Base-by-base conservation (phyloP, 2,329 filamentous ascomycete genomes). In the Fusarium pseudoanthophilum region DNA sequence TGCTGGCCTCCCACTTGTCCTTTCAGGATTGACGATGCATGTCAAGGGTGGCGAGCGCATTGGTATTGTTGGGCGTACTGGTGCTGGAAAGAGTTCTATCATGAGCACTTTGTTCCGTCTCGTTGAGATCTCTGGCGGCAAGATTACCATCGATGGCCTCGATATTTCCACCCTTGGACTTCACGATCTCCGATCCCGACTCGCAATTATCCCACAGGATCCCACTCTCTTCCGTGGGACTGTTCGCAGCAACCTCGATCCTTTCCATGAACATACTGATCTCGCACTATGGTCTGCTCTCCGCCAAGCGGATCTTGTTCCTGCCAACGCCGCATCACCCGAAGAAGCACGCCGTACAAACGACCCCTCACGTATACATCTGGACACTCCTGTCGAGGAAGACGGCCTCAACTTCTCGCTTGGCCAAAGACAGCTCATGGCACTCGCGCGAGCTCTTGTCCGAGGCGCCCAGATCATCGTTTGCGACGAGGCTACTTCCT, bases 361-460 rank as follows among this genome's bases (percentile, higher is more conserved):
- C 1, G 95, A 98, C 5, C 92, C 78, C 13, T 79, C 81, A 4
- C 90, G 93, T 63, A 92, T 97, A 69, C 91, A 94, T 73, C 91
- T 99, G 28, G 95, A 98, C 82, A 92, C 89, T 21, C 79, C 90
- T 4, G 95, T 98, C 5, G 95, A 98, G 77, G 96, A 98, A 80
- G 95, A 98, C 83, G 96, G 96, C 0, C 88, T 97, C 69, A 98
- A 98, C 83, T 98, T 97, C 85, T 97, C 94, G 1, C 91, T 98
- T 15, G 95, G 95, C 11, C 95, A 98, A 84, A 91, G 96, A 7
- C 96, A 98, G 82, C 89, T 98, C 55, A 97, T 98, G 93, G 96
- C 96, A 2, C 87, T 99, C 2, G 95, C 95, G 0, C 91, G 96
- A 2, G 96, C 96, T 0, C 89, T 99, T 5, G 95, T 98, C 9